These are phyloP conservation scores for Trichoderma simmonsii DNA, from an alignment of 2,329 filamentous ascomycete species.

Conservation along the genomic window DNA sequence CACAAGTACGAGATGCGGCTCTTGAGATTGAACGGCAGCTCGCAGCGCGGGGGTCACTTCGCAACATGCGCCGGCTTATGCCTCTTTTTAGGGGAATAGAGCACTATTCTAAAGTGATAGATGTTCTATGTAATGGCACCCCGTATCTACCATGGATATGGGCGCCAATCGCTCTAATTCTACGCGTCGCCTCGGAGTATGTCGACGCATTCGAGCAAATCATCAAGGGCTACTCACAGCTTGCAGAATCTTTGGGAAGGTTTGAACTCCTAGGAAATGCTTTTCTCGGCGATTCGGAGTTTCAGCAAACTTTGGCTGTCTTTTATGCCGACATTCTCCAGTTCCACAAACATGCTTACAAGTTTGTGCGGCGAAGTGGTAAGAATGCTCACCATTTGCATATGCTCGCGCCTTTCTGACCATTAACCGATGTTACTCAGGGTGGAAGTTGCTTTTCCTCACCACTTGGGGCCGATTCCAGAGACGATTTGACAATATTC, in stretches of 20 bases:
- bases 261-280: background rate
- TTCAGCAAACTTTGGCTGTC: background rate
- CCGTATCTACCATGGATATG: background rate
- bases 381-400: background rate
- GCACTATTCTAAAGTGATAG: background rate
- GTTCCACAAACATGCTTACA: background rate
- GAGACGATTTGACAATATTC: background rate
- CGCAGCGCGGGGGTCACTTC: background rate
- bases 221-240: background rate
- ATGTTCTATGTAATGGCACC: background rate
- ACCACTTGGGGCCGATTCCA: background rate
- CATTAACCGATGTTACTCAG: background rate
- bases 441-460: background rate
- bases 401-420: background rate
- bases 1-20: background rate
- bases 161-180: background rate
- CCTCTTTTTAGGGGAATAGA: background rate
- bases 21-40: background rate
- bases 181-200: background rate
- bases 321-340: background rate
- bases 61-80: background rate
- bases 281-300: background rate
- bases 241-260: background rate
- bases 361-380: background rate
- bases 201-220: background rate